Conservation (phyloP, 129 eudicot genomes). For the Helianthus tuberosus region DNA sequence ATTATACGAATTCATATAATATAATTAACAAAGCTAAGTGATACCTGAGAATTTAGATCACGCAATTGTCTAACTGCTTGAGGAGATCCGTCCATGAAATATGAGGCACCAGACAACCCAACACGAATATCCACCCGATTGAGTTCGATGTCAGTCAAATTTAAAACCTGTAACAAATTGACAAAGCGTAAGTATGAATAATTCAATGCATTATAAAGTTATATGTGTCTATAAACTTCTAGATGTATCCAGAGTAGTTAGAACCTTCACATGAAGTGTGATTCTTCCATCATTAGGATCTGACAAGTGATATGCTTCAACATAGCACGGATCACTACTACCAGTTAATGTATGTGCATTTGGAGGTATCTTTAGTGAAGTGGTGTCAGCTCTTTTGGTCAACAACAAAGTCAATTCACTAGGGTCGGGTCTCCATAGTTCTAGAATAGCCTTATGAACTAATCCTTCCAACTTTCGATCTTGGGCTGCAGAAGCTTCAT, state of each 20-base stretch:
- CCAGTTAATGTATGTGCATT: conserved; percentile 77
- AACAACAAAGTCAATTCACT: conserved; percentile 73
- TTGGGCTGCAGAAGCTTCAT: conserved; percentile 92
- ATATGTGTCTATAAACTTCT: neutral
- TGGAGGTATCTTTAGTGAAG: conserved; percentile 82
- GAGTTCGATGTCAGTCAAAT: conserved; percentile 89
- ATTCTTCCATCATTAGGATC: conserved; percentile 95
- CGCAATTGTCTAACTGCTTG: conserved; percentile 98
- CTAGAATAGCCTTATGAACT: conserved; percentile 92
- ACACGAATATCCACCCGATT: conserved; percentile 92
- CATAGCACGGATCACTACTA: conserved; percentile 97
- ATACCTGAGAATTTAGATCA: conserved; percentile 82
- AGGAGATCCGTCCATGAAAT: conserved; percentile 96
- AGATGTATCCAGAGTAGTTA: conserved; percentile 15
- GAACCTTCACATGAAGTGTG: conserved; percentile 89
- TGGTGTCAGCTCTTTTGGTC: conserved; percentile 63
- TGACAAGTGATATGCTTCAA: conserved; percentile 93
- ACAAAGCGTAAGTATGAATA: conserved; percentile 18
- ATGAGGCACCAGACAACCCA: conserved; percentile 85
- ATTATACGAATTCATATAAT: conserved; percentile 15
- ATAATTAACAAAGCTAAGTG: conserved; percentile 8
- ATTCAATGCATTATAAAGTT: neutral
- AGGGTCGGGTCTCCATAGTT: conserved; percentile 98
- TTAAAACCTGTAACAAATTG: conserved; percentile 62
- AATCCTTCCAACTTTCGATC: conserved; percentile 95